Evolutionary conservation across 139 green algal species (phyloP), one percentile per base, ranked within the genome.

Genomic region (Micromonas commoda): DNA sequence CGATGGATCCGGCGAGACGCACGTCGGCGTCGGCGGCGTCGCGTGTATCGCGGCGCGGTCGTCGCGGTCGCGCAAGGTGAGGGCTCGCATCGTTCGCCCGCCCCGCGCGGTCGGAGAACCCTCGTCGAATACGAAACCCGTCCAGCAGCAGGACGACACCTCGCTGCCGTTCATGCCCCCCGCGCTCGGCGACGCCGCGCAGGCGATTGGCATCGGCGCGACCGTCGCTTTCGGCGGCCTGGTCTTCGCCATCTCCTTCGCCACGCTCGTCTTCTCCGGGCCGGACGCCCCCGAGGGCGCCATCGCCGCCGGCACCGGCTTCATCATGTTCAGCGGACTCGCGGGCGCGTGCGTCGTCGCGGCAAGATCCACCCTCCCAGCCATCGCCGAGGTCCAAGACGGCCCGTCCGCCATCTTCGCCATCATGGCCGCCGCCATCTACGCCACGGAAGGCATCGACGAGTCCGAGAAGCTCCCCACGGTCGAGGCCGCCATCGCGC

Each of bases 371-470:
- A 63, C 35, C 21, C 20, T 76, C 33, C 35, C 35, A 13, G 69
- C 35, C 6, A 63, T 76, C 37, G 69, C 35, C 6, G 69, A 76
- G 69, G n/a, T 76, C 13, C 69, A 76, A 37, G 69, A 76, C n/a
- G 69, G 69, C 16, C 69, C 69, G 37, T 39, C 20, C 35, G 69
- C 69, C 3, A 26, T 76, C 32, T 64, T 61, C 37, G 69, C 20
- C 35, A 33, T 76, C 69, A 76, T 76, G 29, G 69, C 69, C 69
- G 69, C 37, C 13, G 35, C 16, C 6, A 63, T 76, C 3, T 76
- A 39, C 69, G 33, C 66, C 66, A 51, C 35, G 35, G 69, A 63
- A 26, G 35, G 35, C 4, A 26, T 76, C n/a, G 16, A 26, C 23
- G 34, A 76, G 16, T 21, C 29, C 20, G 34, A 13, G 35, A 76